phyloP scores from a whole-genome alignment of 2,329 filamentous ascomycete genomes.

The Metarhizium sp. region DNA sequence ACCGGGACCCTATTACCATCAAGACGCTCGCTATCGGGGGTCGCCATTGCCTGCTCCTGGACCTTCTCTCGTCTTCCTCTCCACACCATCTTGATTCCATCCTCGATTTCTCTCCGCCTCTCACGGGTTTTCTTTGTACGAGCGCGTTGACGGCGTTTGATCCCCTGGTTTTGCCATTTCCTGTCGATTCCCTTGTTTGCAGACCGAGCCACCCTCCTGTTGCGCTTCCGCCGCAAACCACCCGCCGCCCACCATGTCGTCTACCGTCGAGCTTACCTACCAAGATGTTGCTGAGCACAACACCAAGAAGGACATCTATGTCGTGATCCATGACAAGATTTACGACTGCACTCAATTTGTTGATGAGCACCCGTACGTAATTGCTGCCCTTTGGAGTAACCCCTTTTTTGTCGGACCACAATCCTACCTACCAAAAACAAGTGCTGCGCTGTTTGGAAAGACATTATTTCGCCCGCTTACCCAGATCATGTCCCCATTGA shows the following conservation, averaged over 20 bases:
- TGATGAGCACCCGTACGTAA: constrained; percentile 84
- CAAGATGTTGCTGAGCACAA: constrained; percentile 77
- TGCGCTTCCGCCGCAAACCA: not conserved
- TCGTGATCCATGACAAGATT: constrained; percentile 94
- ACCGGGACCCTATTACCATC: not conserved
- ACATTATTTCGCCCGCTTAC: not conserved
- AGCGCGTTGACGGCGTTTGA: not conserved
- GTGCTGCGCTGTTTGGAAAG: not conserved
- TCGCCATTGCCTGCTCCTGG: not conserved
- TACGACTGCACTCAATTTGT: constrained; percentile 85
- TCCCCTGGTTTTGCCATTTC: not conserved
- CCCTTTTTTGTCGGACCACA: not conserved
- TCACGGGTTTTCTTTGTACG: constrained; percentile 1
- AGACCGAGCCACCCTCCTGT: not conserved
- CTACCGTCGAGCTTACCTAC: constrained; percentile 53
- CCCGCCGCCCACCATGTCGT: constrained; percentile 16
- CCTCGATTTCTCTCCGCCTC: constrained; percentile 1
- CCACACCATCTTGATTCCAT: constrained; percentile 3
- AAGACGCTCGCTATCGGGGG: not conserved
- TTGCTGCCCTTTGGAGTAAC: not conserved
- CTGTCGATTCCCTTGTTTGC: not conserved
- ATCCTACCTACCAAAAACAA: not conserved
- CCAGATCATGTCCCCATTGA: not conserved
- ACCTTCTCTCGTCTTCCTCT: not conserved
- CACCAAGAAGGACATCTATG: constrained; percentile 86